Percentiles rank a stretch among this genome's conserved stretches.
Conservation (phyloP, 116 monocot genomes). For the Iris pallida region DNA sequence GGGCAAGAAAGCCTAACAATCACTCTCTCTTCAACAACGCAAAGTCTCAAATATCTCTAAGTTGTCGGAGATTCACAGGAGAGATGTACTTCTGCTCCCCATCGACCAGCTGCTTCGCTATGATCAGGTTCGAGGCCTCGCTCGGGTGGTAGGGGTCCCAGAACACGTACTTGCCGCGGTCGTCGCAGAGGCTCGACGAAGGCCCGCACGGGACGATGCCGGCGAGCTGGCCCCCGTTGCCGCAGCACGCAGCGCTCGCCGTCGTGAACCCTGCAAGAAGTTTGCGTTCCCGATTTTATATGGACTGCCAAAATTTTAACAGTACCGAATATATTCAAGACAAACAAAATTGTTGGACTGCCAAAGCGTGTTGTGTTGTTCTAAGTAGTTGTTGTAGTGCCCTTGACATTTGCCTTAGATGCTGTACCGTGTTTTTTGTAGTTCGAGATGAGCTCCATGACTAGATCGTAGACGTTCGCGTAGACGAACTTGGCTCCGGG, state of each 20-base stretch:
- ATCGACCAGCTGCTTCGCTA: conserved; percentile 47
- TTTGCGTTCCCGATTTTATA: neutral
- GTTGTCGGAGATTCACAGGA: conserved; percentile 50
- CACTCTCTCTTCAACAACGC: no score
- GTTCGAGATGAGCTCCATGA: conserved; percentile 48
- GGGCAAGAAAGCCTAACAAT: no score
- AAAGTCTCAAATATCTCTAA: conserved; percentile 24
- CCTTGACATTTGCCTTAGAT: no score
- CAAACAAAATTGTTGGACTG: no score
- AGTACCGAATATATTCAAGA: neutral
- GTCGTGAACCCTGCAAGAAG: conserved; percentile 30
- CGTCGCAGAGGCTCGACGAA: conserved; percentile 34
- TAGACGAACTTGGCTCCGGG: conserved; percentile 49
- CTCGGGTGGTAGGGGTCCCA: conserved; percentile 81
- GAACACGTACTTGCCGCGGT: conserved; percentile 38
- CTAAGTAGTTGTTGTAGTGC: no score
- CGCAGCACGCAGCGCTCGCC: conserved; percentile 44
- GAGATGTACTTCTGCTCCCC: conserved; percentile 54
- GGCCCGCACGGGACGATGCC: conserved; percentile 52
- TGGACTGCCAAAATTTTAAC: neutral
- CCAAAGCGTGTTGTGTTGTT: no score
- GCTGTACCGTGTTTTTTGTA: conserved; percentile 50
- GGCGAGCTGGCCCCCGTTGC: conserved; percentile 35
- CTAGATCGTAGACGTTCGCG: conserved; percentile 63
- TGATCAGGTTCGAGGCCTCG: conserved; percentile 51